phyloP scores from a whole-genome alignment of 164 flowering plant species.

The Kingdonia uniflora region DNA sequence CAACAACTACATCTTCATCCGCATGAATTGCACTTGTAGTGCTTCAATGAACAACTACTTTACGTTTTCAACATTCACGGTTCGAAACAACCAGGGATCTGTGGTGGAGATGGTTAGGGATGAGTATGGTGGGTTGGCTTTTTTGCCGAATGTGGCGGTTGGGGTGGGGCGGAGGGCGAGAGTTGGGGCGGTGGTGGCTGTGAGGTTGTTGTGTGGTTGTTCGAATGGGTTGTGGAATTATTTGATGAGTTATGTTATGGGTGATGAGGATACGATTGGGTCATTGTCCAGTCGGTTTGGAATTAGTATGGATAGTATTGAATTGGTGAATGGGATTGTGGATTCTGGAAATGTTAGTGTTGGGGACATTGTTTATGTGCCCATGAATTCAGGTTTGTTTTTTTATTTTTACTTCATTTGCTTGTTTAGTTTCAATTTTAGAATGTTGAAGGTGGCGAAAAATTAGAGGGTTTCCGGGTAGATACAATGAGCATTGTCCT shows the following conservation, averaged over 20 bases:
- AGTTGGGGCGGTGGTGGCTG: slow-evolving; percentile 57
- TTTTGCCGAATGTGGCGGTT: slow-evolving; percentile 35
- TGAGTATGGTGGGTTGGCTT: slow-evolving; percentile 58
- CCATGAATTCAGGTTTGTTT: slow-evolving; percentile 67
- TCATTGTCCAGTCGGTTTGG: slow-evolving; percentile 88
- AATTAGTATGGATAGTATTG: slow-evolving; percentile 90
- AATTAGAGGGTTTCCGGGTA: no score
- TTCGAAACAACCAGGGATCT: slow-evolving; percentile 35
- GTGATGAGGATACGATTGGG: slow-evolving; percentile 57
- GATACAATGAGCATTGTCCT: no score
- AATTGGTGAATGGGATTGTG: slow-evolving; percentile 55
- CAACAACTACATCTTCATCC: slow-evolving; percentile 31
- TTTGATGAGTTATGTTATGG: slow-evolving; percentile 79
- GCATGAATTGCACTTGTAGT: slow-evolving; percentile 75
- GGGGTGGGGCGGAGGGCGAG: slow-evolving; percentile 47
- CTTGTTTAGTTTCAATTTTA: no score
- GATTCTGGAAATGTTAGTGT: slow-evolving; percentile 64
- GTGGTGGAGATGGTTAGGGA: slow-evolving; percentile 40
- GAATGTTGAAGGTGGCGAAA: no score
- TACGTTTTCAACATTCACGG: slow-evolving; percentile 69
- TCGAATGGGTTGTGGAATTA: slow-evolving; percentile 94
- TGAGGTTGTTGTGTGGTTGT: slow-evolving; percentile 80
- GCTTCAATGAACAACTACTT: slow-evolving; percentile 31
- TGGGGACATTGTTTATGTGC: slow-evolving; percentile 65
- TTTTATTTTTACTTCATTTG: background rate